Evolutionary conservation across 75 land plant genomes (phyloP).

Genomic region (Cunninghamia lanceolata): DNA sequence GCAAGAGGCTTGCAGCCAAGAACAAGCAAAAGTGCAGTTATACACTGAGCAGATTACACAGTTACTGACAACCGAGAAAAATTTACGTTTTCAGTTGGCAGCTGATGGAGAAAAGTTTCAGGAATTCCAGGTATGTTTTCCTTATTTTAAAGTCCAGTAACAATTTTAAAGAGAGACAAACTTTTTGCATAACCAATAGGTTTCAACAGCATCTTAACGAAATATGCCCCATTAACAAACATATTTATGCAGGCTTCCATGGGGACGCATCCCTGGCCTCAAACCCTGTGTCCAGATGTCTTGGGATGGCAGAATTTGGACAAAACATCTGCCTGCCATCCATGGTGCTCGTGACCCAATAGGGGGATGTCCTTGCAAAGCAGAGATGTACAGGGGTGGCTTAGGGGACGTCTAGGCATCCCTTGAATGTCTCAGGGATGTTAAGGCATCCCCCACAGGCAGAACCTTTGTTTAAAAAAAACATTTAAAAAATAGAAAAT

Average conservation of each 20-base stretch:
- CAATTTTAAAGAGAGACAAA: neutral
- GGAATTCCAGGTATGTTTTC: constrained; percentile 78
- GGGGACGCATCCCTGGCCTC: no score
- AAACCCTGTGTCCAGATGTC: no score
- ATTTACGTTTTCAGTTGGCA: constrained; percentile 72
- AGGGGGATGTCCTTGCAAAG: no score
- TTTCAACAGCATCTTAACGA: neutral
- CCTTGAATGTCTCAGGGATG: no score
- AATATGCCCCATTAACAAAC: neutral
- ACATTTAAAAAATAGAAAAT: no score
- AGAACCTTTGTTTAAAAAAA: no score
- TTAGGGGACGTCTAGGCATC: no score
- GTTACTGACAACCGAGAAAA: constrained; percentile 78
- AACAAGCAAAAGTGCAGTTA: constrained; percentile 69
- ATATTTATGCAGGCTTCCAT: neutral
- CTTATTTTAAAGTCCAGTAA: neutral
- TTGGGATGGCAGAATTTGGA: no score
- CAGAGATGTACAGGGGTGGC: no score
- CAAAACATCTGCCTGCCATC: no score
- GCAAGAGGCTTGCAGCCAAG: constrained; percentile 70
- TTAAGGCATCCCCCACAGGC: no score
- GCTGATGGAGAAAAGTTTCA: constrained; percentile 96
- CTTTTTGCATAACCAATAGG: neutral
- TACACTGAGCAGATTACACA: constrained; percentile 88
- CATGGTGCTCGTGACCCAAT: no score